Percentiles rank a stretch among this genome's conserved stretches.
Evolutionary conservation across 2,329 filamentous ascomycete genomes (phyloP).

Genomic region (Alternaria infectoria): DNA sequence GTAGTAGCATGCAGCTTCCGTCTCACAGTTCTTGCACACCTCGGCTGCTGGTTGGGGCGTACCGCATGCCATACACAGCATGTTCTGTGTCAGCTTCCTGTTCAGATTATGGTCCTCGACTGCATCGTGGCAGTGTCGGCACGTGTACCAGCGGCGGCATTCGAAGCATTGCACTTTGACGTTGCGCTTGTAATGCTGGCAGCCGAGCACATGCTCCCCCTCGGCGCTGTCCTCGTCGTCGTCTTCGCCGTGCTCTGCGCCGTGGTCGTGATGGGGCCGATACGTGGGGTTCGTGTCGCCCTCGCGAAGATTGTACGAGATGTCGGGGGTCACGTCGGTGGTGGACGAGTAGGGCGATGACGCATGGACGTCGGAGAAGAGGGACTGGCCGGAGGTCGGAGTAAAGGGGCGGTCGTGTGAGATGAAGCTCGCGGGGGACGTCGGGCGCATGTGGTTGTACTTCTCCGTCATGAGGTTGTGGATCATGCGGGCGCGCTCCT

Average conservation of each 20-base stretch:
- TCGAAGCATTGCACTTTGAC: conserved; percentile 93
- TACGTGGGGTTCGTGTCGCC: conserved; percentile 43
- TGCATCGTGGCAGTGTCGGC: conserved; percentile 90
- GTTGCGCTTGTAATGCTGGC: conserved; percentile 91
- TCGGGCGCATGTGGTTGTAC: conserved; percentile 49
- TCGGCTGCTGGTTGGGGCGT: conserved; percentile 84
- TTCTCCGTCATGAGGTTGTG: conserved; percentile 58
- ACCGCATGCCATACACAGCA: conserved; percentile 96
- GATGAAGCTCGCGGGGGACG: conserved; percentile 47
- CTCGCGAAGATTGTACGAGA: conserved; percentile 43
- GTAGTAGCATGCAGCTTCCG: conserved; percentile 84
- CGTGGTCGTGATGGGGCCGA: conserved; percentile 24
- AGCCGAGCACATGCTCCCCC: conserved; percentile 67
- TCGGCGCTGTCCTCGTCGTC: conserved; percentile 59
- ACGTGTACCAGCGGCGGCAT: conserved; percentile 92
- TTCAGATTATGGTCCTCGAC: conserved; percentile 79
- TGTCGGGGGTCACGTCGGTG: conserved; percentile 42
- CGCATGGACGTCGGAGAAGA: conserved; percentile 42
- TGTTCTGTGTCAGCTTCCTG: conserved; percentile 84
- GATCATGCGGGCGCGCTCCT: conserved; percentile 58
- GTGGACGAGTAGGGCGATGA: conserved; percentile 44
- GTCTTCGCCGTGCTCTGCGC: conserved; percentile 52
- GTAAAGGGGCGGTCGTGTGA: conserved; percentile 49
- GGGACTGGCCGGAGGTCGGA: conserved; percentile 43
- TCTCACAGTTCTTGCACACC: conserved; percentile 76